A percentile compares a stretch with the other conserved stretches of the same genome.
These are phyloP conservation scores for Termitomyces sp. DNA, from an alignment of 768 basidiomycete species.

Conservation along the genomic window DNA sequence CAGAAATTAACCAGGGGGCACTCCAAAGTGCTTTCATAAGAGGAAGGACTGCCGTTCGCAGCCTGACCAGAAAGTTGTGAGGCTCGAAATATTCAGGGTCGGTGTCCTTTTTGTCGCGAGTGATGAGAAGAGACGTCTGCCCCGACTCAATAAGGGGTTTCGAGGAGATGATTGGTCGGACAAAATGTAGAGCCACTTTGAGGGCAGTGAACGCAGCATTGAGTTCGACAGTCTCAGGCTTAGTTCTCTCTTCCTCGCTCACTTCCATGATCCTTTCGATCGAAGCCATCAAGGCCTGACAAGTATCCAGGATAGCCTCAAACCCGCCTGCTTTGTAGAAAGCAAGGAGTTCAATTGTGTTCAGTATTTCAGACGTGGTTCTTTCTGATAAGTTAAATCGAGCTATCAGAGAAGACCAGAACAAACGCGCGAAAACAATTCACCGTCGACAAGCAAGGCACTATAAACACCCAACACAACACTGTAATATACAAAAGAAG, in stretches of 20 bases:
- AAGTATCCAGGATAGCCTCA: conserved; percentile 59
- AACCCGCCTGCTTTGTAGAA: conserved; percentile 75
- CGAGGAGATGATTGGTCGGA: conserved; percentile 73
- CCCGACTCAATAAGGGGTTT: conserved; percentile 82
- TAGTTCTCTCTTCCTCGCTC: conserved; percentile 54
- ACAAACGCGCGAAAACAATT: conserved; percentile 7
- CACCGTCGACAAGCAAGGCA: conserved; percentile 49
- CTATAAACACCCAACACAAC: conserved; percentile 44
- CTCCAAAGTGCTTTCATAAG: conserved; percentile 73
- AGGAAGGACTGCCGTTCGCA: conserved; percentile 71
- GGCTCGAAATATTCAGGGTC: conserved; percentile 82
- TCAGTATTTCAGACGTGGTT: conserved; percentile 65
- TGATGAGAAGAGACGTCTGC: conserved; percentile 71
- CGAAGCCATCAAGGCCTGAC: conserved; percentile 48
- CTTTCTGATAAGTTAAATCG: conserved; percentile 51
- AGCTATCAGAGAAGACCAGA: conserved; percentile 11
- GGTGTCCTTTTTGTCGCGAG: conserved; percentile 75
- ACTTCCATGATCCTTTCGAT: conserved; percentile 52
- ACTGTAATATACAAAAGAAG: conserved; percentile 44
- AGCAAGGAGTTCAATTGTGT: conserved; percentile 77
- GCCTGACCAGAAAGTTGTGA: conserved; percentile 80
- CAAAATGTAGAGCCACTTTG: conserved; percentile 75
- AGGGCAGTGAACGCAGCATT: conserved; percentile 77
- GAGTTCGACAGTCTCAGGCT: conserved; percentile 58
- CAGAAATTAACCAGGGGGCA: conserved; percentile 74